These are phyloP conservation scores for Helotiales sp. DNA, from an alignment of 2,329 filamentous ascomycete genomes.

Conservation along the genomic window DNA sequence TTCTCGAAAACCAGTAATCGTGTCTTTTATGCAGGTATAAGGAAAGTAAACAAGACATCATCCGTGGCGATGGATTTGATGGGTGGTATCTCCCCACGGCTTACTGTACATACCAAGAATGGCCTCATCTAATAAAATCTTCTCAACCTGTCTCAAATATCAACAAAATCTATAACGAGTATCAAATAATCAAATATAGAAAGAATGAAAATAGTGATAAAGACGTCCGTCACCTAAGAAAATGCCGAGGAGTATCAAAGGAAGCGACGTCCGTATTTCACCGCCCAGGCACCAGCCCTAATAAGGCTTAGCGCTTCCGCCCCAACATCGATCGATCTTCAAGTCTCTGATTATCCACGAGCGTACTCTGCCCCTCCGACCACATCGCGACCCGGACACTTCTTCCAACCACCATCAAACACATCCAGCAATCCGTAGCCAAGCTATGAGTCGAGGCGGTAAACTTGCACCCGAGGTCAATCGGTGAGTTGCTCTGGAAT, in stretches of 20 bases:
- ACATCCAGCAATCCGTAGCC: slow-evolving; percentile 42
- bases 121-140: not conserved
- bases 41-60: no score
- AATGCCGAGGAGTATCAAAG: slow-evolving; percentile 2
- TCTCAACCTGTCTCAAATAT: not conserved
- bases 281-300: not conserved
- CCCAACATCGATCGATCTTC: slow-evolving; percentile 18
- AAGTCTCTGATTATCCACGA: slow-evolving; percentile 27
- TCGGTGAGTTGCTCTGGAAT: slow-evolving; percentile 64
- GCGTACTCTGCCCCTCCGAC: slow-evolving; percentile 17
- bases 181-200: not conserved
- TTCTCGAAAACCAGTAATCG: no score
- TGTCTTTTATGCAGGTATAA: no score
- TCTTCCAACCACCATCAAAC: slow-evolving; percentile 22
- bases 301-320: not conserved
- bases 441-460: slow-evolving; percentile 93
- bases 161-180: no score
- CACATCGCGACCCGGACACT: slow-evolving; percentile 13
- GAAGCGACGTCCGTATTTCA: not conserved
- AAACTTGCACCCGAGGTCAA: slow-evolving; percentile 99
- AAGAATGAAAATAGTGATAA: not conserved
- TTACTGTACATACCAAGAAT: no score
- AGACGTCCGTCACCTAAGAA: not conserved
- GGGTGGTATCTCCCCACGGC: no score
- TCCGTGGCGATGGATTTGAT: no score